Conservation (phyloP, 805 yeast genomes). For the Ogataea salicorniae region DNA sequence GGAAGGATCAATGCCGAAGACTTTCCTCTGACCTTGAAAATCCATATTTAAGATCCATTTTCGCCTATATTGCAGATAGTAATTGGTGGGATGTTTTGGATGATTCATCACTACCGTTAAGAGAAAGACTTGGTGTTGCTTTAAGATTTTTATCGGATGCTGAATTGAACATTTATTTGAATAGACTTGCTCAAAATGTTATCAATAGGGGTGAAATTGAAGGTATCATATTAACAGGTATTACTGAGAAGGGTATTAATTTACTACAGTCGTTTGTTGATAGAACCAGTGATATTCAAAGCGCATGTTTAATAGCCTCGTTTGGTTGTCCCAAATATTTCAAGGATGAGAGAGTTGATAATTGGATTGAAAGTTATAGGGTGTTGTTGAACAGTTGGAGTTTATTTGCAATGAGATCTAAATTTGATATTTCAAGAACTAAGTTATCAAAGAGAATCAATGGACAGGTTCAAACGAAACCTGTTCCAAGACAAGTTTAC, state of each 20-base stretch:
- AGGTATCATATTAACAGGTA: constrained; percentile 87
- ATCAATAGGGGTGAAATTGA: constrained; percentile 80
- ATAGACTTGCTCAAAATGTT: constrained; percentile 64
- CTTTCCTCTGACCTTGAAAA: constrained; percentile 84
- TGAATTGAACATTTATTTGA: constrained; percentile 68
- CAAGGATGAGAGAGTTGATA: constrained; percentile 62
- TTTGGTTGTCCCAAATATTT: constrained; percentile 84
- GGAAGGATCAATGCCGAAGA: constrained; percentile 90
- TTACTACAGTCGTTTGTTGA: constrained; percentile 83
- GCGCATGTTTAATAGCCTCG: constrained; percentile 76
- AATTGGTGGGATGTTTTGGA: constrained; percentile 96
- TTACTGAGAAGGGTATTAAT: constrained; percentile 78
- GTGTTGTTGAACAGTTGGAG: constrained; percentile 73
- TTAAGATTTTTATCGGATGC: constrained; percentile 76
- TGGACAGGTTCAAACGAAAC: constrained; percentile 43
- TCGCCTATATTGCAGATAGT: constrained; percentile 89
- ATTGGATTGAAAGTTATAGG: constrained; percentile 74
- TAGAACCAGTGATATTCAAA: constrained; percentile 85
- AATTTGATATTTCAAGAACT: constrained; percentile 75
- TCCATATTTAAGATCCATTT: constrained; percentile 86
- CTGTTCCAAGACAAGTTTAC: constrained; percentile 68
- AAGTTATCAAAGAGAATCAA: constrained; percentile 49
- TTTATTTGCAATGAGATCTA: constrained; percentile 71
- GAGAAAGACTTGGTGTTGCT: constrained; percentile 90
- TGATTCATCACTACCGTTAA: constrained; percentile 79